phyloP scores from a whole-genome alignment of 1,284 basidiomycete genomes.

The Cutaneotrichosporon dermatis region DNA sequence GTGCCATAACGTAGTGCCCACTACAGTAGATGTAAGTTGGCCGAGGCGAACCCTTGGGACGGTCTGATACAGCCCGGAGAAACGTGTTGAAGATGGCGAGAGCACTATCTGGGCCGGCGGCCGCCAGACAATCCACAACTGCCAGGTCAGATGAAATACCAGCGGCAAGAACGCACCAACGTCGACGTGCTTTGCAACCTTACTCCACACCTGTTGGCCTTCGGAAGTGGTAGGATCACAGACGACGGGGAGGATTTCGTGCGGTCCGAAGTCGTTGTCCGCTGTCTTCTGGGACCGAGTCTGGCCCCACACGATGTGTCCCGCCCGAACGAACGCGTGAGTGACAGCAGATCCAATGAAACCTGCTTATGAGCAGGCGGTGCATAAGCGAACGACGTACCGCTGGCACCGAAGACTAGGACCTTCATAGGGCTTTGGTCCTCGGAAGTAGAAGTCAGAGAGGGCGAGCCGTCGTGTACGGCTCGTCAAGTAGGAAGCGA shows the following conservation, averaged over 20 bases:
- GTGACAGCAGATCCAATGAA: slow-evolving; percentile 55
- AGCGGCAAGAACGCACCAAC: slow-evolving; percentile 49
- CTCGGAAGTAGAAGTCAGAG: no score
- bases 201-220: slow-evolving; percentile 43
- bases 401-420: slow-evolving; percentile 46
- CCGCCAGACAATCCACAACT: slow-evolving; percentile 46
- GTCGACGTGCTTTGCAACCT: slow-evolving; percentile 52
- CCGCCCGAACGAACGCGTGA: slow-evolving; percentile 54
- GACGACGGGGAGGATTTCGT: slow-evolving; percentile 56
- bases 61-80: background rate
- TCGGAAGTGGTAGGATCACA: slow-evolving; percentile 47
- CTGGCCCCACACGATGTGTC: slow-evolving; percentile 56
- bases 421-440: slow-evolving; percentile 31
- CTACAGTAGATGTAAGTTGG: slow-evolving; percentile 54
- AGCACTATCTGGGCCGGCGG: slow-evolving; percentile 41
- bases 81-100: slow-evolving; percentile 28
- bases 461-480: no score
- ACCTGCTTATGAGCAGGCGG: slow-evolving; percentile 31
- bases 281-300: slow-evolving; percentile 48
- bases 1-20: slow-evolving; percentile 53
- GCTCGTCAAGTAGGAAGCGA: no score
- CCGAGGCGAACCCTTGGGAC: slow-evolving; percentile 1
- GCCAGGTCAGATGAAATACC: background rate
- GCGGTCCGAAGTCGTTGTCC: slow-evolving; percentile 29
- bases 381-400: slow-evolving; percentile 12